Evolutionary conservation across 2,329 filamentous ascomycete genomes (phyloP), one percentile per base, ranked within the genome.

Genomic region (Aspergillus hortae): DNA sequence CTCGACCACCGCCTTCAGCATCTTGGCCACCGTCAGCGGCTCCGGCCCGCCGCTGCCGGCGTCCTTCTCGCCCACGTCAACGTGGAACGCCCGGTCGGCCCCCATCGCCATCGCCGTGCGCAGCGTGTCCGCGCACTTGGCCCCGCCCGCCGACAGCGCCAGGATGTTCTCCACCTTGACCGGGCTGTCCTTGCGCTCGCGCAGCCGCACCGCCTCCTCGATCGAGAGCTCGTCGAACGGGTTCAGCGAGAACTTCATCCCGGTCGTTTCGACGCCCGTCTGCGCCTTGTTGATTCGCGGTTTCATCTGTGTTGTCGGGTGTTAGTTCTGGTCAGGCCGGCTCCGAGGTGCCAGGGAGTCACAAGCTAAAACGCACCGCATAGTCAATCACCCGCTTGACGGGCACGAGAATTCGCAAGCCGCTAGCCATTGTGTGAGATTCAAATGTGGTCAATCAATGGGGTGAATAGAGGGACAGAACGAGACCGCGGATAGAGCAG

Each of bases 31-130:
- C n/a, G 83, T 82, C 51, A 99, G 79, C 19, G 94, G 94, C 77
- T 97, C 94, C 43, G 95, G 80, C 5, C 70, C 68, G 43, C 67
- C 68, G 25, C 89, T 86, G 19, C 87, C 84, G 52, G 27, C 27
- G 6, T 30, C 27, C 27, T 83, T 83, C 40, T 90, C 89, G 59
- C 84, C 82, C 30, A 86, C 77, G 67, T 96, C 90, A 40, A 97
- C 87, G 77, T 94, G 91, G 69, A 99, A 87, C 38, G 78, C 87
- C 19, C 92, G 87, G 81, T 99, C 94, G 14, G 92, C 94, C 60
- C 94, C 94, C 91, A 99, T 96, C 64, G 94, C 94, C 91, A 99
- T 94, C 52, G 94, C 94, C 14, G 92, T 99, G 53, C 94, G 90
- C 50, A 99, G 83, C 14, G 92, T 85, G 69, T 99, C 94, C 64